Percentiles rank a stretch among this genome's conserved stretches.
These are phyloP conservation scores for Thamnidium elegans DNA, from an alignment of 192 early-diverging fungal species.

Conservation along the genomic window DNA sequence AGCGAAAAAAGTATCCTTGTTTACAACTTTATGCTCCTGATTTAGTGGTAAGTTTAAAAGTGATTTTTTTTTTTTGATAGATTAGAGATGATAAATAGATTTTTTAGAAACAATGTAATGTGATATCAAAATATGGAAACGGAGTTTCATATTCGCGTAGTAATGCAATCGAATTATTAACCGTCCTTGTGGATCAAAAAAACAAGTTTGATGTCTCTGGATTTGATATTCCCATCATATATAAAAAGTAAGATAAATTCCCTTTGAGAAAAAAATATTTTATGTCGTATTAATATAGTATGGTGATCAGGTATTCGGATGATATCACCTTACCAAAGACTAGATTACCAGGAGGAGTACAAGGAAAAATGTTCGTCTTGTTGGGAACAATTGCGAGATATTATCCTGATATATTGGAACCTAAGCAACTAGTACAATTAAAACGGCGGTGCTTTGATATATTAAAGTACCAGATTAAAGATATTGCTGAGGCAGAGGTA, in stretches of 20 bases:
- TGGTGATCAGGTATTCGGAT: background rate
- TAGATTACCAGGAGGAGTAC: slow-evolving; percentile 22
- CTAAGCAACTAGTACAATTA: background rate
- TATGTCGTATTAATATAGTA: background rate
- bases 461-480: slow-evolving; percentile 31
- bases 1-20: slow-evolving; percentile 31
- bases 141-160: background rate
- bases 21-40: slow-evolving; percentile 36
- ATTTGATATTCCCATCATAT: slow-evolving; percentile 8
- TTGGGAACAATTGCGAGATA: slow-evolving; percentile 41
- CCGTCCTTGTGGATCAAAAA: slow-evolving; percentile 8
- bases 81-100: slow-evolving; percentile 11
- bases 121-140: background rate
- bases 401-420: slow-evolving; percentile 27
- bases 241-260: slow-evolving; percentile 4
- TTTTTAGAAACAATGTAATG: slow-evolving; percentile 4
- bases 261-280: background rate
- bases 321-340: background rate
- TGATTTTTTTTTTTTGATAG: background rate
- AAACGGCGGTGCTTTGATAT: slow-evolving; percentile 20
- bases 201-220: slow-evolving; percentile 27
- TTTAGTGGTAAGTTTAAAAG: slow-evolving; percentile 37
- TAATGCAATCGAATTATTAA: slow-evolving; percentile 8
- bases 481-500: slow-evolving; percentile 17
- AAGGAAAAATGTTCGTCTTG: slow-evolving; percentile 41